Conservation (phyloP, 805 yeast genomes). For the Yarrowia divulgata region DNA sequence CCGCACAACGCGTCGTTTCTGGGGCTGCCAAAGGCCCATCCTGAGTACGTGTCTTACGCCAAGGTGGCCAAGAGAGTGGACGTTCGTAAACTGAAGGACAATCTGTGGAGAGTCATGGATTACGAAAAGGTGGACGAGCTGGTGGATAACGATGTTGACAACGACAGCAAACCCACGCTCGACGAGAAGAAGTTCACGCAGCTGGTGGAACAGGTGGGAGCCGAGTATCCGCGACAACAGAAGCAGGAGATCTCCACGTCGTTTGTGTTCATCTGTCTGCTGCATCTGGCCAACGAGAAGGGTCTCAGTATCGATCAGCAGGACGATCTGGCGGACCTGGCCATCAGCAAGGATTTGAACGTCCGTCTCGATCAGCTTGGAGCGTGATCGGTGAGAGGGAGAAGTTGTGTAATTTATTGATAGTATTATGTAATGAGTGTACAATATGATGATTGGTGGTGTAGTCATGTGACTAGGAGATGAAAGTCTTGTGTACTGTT, state of each 20-base stretch:
- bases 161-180: conserved; percentile 27
- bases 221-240: conserved; percentile 63
- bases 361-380: conserved; percentile 36
- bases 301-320: conserved; percentile 66
- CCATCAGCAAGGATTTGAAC: conserved; percentile 44
- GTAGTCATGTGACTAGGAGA: too few relatives aligned
- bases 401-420: conserved; percentile 24
- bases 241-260: conserved; percentile 79
- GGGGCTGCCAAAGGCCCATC: conserved; percentile 43
- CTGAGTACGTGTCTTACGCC: conserved; percentile 62
- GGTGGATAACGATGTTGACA: conserved; percentile 31
- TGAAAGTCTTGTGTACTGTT: too few relatives aligned
- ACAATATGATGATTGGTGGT: background rate
- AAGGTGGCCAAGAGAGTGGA: conserved; percentile 81
- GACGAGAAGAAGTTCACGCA: conserved; percentile 52
- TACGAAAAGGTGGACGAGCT: conserved; percentile 47
- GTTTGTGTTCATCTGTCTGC: conserved; percentile 80
- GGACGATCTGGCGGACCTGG: conserved; percentile 51
- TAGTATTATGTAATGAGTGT: background rate
- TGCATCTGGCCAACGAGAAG: conserved; percentile 87
- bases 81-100: conserved; percentile 73
- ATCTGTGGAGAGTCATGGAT: conserved; percentile 67
- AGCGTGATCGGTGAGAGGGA: background rate
- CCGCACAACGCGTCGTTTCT: conserved; percentile 38
- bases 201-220: conserved; percentile 59